Conservation (phyloP, 768 basidiomycete genomes). For the Podaxis pistillaris region DNA sequence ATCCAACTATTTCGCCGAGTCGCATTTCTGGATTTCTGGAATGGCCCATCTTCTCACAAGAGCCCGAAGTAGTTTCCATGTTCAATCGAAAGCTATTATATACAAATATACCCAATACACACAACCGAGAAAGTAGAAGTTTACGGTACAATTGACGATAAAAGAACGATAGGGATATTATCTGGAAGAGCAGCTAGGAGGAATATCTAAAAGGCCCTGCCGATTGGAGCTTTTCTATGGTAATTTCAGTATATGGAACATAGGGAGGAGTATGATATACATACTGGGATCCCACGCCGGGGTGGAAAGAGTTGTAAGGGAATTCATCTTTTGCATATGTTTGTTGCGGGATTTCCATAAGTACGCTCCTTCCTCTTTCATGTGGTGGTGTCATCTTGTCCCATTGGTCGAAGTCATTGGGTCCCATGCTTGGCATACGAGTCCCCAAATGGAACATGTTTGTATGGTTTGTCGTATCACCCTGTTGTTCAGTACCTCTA, state of each 20-base stretch:
- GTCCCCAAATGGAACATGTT: conserved; percentile 52
- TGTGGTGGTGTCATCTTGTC: conserved; percentile 25
- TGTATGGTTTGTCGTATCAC: conserved; percentile 39
- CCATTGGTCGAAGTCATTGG: conserved; percentile 33
- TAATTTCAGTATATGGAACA: background rate
- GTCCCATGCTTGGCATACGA: conserved; percentile 39
- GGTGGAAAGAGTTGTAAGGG: conserved; percentile 14
- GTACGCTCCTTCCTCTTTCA: conserved; percentile 11
- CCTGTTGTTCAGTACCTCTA: conserved; percentile 51
- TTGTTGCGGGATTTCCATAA: background rate
- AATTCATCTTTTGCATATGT: conserved; percentile 9
- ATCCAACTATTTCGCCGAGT: background rate
- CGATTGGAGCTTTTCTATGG: background rate
- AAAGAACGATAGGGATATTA: background rate
- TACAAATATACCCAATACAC: background rate
- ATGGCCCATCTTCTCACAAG: background rate
- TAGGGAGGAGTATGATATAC: background rate
- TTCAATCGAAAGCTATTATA: background rate
- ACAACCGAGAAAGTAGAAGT: background rate
- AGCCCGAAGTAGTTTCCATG: background rate
- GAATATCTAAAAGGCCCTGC: background rate
- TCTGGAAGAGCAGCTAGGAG: background rate
- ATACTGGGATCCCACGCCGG: conserved; percentile 10
- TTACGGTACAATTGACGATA: background rate
- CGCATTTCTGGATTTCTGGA: background rate